phyloP scores from a whole-genome alignment of 2,329 filamentous ascomycete genomes.

The Colletotrichum graminicola region DNA sequence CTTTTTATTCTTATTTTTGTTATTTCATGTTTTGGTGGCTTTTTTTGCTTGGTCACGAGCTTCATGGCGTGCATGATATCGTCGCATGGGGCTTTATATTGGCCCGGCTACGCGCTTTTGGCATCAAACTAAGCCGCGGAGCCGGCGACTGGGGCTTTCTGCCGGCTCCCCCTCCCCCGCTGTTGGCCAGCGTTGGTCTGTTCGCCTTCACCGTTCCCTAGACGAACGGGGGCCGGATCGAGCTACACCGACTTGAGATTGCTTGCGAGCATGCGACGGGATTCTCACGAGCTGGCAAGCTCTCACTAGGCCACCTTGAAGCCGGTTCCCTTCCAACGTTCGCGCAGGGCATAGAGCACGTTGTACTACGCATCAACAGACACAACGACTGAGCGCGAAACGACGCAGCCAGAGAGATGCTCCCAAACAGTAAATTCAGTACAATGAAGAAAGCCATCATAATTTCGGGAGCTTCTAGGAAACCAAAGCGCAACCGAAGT shows the following conservation, averaged over 20 bases:
- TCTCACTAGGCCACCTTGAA: background rate
- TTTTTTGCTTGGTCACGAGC: background rate
- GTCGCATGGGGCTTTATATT: background rate
- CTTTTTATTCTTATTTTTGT: background rate
- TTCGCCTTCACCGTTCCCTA: background rate
- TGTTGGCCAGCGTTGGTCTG: background rate
- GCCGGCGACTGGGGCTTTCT: background rate
- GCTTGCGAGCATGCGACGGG: background rate
- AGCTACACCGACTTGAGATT: slow-evolving; percentile 6
- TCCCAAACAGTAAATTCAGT: slow-evolving; percentile 38
- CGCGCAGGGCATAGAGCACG: background rate
- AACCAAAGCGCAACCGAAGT: slow-evolving; percentile 39
- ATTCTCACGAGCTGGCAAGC: background rate
- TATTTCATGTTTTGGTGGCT: background rate
- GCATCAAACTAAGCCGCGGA: background rate
- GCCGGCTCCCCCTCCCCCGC: background rate
- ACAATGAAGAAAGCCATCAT: slow-evolving; percentile 37
- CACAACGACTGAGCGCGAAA: background rate
- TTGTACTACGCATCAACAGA: background rate
- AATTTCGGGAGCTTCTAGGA: slow-evolving; percentile 39
- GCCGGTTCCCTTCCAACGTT: background rate
- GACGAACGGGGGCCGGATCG: background rate
- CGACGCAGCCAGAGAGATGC: background rate
- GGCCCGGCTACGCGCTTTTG: background rate
- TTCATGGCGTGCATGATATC: slow-evolving; percentile 6